Conservation (phyloP, 2,329 filamentous ascomycete genomes). For the Ophiostoma angusticollis region DNA sequence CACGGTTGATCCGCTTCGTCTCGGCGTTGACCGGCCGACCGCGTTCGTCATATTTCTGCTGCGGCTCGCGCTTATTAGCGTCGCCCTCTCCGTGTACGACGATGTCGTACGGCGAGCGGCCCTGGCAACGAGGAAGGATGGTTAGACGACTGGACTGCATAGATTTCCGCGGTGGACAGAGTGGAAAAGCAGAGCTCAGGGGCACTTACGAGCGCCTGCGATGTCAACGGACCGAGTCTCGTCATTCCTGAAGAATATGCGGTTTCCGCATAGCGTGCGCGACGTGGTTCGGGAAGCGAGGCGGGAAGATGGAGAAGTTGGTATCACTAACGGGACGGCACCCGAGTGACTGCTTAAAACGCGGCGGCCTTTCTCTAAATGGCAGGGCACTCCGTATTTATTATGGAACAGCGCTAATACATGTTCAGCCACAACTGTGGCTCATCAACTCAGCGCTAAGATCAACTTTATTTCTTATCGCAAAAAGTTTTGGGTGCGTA, state of each 20-base stretch:
- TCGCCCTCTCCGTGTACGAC: constrained; percentile 37
- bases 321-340: background rate
- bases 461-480: constrained; percentile 25
- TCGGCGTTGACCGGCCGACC: constrained; percentile 43
- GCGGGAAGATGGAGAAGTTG: background rate
- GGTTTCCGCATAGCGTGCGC: constrained; percentile 1
- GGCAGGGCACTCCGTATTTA: too few species aligned
- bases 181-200: background rate
- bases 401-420: too few species aligned
- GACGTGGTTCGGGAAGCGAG: constrained; percentile 1
- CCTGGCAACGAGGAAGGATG: constrained; percentile 23
- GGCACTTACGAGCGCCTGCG: constrained; percentile 38
- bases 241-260: constrained; percentile 28
- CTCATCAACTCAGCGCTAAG: constrained; percentile 20
- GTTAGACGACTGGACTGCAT: too few species aligned
- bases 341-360: too few species aligned
- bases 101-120: constrained; percentile 48
- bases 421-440: constrained; percentile 5
- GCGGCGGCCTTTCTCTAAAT: too few species aligned
- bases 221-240: constrained; percentile 42
- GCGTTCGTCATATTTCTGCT: constrained; percentile 40
- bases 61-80: constrained; percentile 26
- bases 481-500: constrained; percentile 15
- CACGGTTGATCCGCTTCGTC: constrained; percentile 41
- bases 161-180: too few species aligned